These are phyloP conservation scores for Termitomyces sp. DNA, from an alignment of 768 basidiomycete genomes.

Conservation along the genomic window DNA sequence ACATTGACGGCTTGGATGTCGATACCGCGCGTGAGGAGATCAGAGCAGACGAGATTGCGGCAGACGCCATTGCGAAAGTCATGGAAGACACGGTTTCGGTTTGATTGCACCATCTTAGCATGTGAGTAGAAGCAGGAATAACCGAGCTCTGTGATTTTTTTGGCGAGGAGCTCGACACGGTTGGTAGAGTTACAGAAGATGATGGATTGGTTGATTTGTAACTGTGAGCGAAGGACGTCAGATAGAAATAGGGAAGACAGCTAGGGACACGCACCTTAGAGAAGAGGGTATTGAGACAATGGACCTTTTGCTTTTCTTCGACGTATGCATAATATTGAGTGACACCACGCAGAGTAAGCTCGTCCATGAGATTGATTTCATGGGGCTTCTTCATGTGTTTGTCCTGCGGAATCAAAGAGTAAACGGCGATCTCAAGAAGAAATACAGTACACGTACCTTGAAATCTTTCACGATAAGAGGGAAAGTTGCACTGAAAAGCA, in stretches of 20 bases:
- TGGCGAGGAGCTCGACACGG: slow-evolving; percentile 97
- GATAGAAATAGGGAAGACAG: neutral
- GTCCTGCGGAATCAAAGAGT: slow-evolving; percentile 44
- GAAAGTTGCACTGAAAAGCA: slow-evolving; percentile 99
- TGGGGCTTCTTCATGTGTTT: slow-evolving; percentile 95
- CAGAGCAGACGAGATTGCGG: slow-evolving; percentile 96
- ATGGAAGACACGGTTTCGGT: slow-evolving; percentile 99
- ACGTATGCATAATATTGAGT: slow-evolving; percentile 99
- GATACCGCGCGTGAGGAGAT: slow-evolving; percentile 97
- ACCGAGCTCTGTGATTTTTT: slow-evolving; percentile 98
- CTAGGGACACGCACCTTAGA: slow-evolving; percentile 64
- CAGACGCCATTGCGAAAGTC: slow-evolving; percentile 98
- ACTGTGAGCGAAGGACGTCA: slow-evolving; percentile 36
- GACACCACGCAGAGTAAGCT: slow-evolving; percentile 96
- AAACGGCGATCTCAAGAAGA: neutral
- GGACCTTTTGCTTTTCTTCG: slow-evolving; percentile 98
- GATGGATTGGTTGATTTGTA: slow-evolving; percentile 99
- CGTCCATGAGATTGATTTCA: slow-evolving; percentile 99
- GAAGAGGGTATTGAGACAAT: slow-evolving; percentile 99
- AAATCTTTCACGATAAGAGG: slow-evolving; percentile 99
- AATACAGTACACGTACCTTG: slow-evolving; percentile 51
- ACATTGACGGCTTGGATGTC: slow-evolving; percentile 99
- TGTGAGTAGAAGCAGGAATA: slow-evolving; percentile 99
- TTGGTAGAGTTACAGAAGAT: slow-evolving; percentile 99
- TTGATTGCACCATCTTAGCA: slow-evolving; percentile 98